Conservation (phyloP, 768 basidiomycete genomes). For the Chlorophyllum brunneum region DNA sequence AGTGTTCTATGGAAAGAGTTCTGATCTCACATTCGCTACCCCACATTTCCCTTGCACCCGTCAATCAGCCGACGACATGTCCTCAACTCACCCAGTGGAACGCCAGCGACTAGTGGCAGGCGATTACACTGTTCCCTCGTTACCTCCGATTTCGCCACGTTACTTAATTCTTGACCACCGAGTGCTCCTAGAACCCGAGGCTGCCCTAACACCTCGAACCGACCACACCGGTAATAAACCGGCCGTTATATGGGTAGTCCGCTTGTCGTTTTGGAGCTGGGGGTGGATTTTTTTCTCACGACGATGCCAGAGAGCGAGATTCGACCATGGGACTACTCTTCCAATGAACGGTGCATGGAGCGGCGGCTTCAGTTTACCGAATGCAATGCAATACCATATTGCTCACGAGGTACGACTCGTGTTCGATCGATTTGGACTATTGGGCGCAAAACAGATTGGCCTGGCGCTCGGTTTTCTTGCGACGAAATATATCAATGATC, state of each 20-base stretch:
- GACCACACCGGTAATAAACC: no score
- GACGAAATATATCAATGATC: no score
- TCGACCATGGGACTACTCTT: not conserved
- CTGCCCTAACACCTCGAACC: no score
- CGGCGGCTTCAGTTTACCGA: not conserved
- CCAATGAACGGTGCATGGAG: not conserved
- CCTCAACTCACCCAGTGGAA: not conserved
- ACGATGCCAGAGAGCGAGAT: not conserved
- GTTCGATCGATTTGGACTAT: not conserved
- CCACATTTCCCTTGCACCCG: constrained; percentile 3
- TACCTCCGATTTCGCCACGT: no score
- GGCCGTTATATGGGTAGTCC: no score
- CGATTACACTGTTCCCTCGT: not conserved
- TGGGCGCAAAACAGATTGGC: not conserved
- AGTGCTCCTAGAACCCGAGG: no score
- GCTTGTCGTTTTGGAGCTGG: not conserved
- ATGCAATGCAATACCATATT: not conserved
- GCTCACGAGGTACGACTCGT: constrained; percentile 3
- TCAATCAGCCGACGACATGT: not conserved
- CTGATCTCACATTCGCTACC: not conserved
- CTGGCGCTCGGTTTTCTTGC: no score
- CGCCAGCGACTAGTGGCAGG: not conserved
- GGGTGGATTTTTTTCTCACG: constrained; percentile 5
- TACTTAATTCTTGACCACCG: not conserved
- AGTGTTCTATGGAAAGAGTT: constrained; percentile 4